Percentiles rank a stretch among this genome's conserved stretches.
Evolutionary conservation across 805 yeast genomes (phyloP).

Genomic region (Candida rishiriensis): DNA sequence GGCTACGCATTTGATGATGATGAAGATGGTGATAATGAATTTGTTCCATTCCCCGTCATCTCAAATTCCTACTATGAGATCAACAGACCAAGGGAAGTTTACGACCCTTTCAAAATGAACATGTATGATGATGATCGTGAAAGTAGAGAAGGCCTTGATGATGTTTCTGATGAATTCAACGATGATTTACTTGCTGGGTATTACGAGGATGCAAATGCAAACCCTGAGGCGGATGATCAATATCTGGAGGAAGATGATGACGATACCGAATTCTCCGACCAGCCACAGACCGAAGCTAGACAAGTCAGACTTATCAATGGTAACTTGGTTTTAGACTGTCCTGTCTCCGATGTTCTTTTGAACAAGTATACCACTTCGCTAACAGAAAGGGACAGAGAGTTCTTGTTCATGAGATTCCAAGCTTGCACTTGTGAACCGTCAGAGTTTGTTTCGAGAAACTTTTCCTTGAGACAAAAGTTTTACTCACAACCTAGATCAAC

Average conservation of each 20-base stretch:
- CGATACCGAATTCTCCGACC: conserved; percentile 4
- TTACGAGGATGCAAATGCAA: not conserved
- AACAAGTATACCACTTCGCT: conserved; percentile 43
- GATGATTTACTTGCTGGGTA: conserved; percentile 2
- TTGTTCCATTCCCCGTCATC: conserved; percentile 32
- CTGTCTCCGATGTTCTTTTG: conserved; percentile 68
- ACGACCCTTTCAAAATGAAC: conserved; percentile 28
- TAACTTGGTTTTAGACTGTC: conserved; percentile 83
- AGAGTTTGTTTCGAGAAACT: conserved; percentile 55
- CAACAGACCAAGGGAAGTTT: conserved; percentile 24
- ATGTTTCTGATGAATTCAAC: conserved; percentile 5
- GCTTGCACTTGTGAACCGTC: conserved; percentile 92
- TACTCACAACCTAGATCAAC: conserved; percentile 77
- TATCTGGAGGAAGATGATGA: conserved; percentile 4
- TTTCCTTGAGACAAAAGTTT: conserved; percentile 78
- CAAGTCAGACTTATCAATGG: conserved; percentile 62
- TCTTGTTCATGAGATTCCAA: conserved; percentile 84
- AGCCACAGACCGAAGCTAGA: conserved; percentile 22
- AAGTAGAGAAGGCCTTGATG: conserved; percentile 14
- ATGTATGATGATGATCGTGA: conserved; percentile 18
- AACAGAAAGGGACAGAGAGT: conserved; percentile 51
- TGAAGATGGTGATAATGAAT: conserved; percentile 22
- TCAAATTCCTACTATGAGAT: conserved; percentile 31
- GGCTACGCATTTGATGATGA: conserved; percentile 24
- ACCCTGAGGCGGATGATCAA: not conserved